Evolutionary conservation across 306 rosid species (phyloP), one percentile per base, ranked within the genome.

Genomic region (Purshia tridentata): DNA sequence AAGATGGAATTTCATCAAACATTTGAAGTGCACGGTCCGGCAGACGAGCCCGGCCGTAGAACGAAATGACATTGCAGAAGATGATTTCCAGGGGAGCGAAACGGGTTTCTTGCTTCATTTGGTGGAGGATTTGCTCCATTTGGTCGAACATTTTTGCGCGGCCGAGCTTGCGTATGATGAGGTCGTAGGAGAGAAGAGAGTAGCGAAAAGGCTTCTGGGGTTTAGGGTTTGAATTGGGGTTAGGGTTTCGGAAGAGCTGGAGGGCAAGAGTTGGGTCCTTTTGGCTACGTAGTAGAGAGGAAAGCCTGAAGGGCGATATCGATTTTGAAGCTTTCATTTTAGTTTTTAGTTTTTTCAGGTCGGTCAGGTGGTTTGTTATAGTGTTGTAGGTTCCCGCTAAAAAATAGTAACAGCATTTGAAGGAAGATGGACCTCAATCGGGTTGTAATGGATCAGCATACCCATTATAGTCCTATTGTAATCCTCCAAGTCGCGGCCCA

Each of bases 161-260:
- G 48, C 82, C 92, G 51, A 92, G 98, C 76, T 90, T 90, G 81
- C 85, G 78, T 84, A 92, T 84, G 84, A 90, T 80, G 78, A 90
- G 85, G 77, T 90, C 90, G 60, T 88, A 92, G 67, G 97, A 88
- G 45, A 84, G 81, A 59, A 87, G 86, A 35, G 93, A 82, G 58
- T 87, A 40, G 57, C 84, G 87, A 49, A 85, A 87, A 37, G 88
- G 85, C 20, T 73, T 81, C 1, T 49, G 51, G 67, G 81, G 74
- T 9, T 70, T 53, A 3, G 70, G 4, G n/a, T 41, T n/a, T 23
- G 44, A 4, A 70, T 59, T 65, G 6, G 85, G 78, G 23, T 80
- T 76, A 0, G 89, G 95, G 68, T 84, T 85, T 37, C 42, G 87
- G 82, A 92, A 92, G 88, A 85, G 91, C 14, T 88, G 77, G 51